phyloP scores from a whole-genome alignment of 176 grass and related monocot genomes.

The Paspalum vaginatum region DNA sequence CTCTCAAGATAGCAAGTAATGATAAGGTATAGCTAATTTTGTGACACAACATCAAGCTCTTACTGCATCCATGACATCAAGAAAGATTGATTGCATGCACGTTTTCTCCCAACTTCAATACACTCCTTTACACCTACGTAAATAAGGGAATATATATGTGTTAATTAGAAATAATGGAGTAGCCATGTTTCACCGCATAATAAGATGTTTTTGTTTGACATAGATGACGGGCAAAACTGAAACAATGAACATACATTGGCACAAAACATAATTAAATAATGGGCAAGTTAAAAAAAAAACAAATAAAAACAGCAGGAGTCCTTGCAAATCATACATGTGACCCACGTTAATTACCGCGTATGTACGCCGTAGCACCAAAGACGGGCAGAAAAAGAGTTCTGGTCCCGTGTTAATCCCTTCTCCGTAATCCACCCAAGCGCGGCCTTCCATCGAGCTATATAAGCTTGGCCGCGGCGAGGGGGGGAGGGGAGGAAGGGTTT shows the following conservation, averaged over 20 bases:
- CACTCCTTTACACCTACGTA: not conserved
- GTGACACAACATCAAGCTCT: not conserved
- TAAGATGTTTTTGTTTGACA: no score
- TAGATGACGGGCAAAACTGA: no score
- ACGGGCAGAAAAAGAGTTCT: conserved; percentile 22
- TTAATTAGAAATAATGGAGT: no score
- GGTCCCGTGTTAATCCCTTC: conserved; percentile 7
- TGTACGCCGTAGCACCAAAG: not conserved
- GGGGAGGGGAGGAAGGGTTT: conserved; percentile 56
- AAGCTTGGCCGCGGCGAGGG: conserved; percentile 28
- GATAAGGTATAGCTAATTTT: no score
- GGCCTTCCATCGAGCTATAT: conserved; percentile 38
- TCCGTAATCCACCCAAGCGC: conserved; percentile 6
- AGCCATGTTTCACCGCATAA: no score
- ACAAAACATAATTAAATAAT: no score
- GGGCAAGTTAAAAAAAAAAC: no score
- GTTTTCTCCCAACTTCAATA: not conserved
- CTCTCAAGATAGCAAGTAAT: no score
- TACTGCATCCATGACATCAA: no score
- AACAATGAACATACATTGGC: no score
- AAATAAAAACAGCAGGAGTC: not conserved
- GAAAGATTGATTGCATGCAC: no score
- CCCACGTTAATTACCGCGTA: not conserved
- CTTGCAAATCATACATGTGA: not conserved
- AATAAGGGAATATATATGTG: not conserved